phyloP scores from a whole-genome alignment of 768 basidiomycete species.

The Leccinellum luteum region DNA sequence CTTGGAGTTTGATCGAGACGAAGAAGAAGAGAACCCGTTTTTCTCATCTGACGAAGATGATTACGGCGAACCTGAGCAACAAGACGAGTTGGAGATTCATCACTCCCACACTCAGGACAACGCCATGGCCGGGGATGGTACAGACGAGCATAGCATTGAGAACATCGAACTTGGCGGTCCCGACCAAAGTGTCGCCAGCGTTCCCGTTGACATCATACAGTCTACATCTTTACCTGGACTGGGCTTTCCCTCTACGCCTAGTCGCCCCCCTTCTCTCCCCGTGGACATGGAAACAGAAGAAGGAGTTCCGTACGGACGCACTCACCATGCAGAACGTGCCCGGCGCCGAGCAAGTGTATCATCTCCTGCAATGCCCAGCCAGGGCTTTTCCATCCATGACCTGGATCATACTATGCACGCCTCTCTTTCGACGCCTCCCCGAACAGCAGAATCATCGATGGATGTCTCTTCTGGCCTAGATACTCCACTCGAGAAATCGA shows the following conservation, averaged over 20 bases:
- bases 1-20: constrained; percentile 71
- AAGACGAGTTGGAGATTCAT: constrained; percentile 7
- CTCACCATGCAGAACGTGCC: constrained; percentile 57
- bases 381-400: constrained; percentile 37
- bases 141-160: constrained; percentile 35
- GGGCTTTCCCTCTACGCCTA: constrained; percentile 29
- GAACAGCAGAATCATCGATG: constrained; percentile 22
- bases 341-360: constrained; percentile 32
- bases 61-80: constrained; percentile 19
- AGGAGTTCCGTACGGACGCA: constrained; percentile 61
- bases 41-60: constrained; percentile 38
- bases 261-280: constrained; percentile 44
- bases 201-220: constrained; percentile 68
- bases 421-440: constrained; percentile 25
- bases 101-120: constrained; percentile 12
- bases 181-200: constrained; percentile 61
- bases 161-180: constrained; percentile 43
- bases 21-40: constrained; percentile 53
- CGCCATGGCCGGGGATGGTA: not conserved
- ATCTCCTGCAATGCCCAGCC: constrained; percentile 30
- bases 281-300: constrained; percentile 58
- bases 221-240: constrained; percentile 22
- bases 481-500: constrained; percentile 37
- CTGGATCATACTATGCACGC: constrained; percentile 13
- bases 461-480: constrained; percentile 13